A percentile compares a stretch with the other conserved stretches of the same genome.
phyloP scores from a whole-genome alignment of 345 rosid genomes.

The Lepidium sativum region DNA sequence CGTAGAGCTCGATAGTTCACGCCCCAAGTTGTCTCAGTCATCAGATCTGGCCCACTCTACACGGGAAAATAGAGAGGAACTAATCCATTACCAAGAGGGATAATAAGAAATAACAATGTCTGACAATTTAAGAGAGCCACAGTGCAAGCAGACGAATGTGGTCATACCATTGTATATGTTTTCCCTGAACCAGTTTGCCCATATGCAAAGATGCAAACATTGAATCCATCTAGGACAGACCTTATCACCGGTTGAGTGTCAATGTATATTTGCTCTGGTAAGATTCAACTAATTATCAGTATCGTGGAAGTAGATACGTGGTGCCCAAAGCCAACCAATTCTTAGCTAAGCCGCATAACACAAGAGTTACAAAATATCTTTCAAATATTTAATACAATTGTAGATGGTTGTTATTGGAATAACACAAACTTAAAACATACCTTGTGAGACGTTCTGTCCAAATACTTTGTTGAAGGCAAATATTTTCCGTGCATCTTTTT shows the following conservation, averaged over 20 bases:
- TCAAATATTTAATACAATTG: neutral
- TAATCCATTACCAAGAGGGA: neutral
- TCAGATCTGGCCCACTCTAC: conserved; percentile 92
- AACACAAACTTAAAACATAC: conserved; percentile 18
- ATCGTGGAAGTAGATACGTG: neutral
- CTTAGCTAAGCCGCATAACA: neutral
- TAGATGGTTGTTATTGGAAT: neutral
- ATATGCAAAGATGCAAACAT: conserved; percentile 97
- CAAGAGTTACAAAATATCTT: neutral
- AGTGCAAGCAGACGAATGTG: neutral
- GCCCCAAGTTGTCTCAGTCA: conserved; percentile 75
- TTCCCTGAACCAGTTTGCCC: conserved; percentile 99
- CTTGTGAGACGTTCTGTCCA: conserved; percentile 70
- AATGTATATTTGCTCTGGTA: conserved; percentile 67
- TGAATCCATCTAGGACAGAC: conserved; percentile 88
- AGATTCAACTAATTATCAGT: neutral
- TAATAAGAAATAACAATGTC: neutral
- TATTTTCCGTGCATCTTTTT: conserved; percentile 79
- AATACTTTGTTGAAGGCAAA: conserved; percentile 87
- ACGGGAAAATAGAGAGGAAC: neutral
- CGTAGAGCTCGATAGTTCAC: conserved; percentile 90
- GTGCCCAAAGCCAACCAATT: neutral
- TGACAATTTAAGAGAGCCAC: neutral
- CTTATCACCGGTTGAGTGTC: conserved; percentile 81
- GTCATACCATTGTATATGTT: conserved; percentile 87